These are phyloP conservation scores for Lentithecium fluviatile DNA, from an alignment of 495 filamentous ascomycete genomes.

Conservation along the genomic window DNA sequence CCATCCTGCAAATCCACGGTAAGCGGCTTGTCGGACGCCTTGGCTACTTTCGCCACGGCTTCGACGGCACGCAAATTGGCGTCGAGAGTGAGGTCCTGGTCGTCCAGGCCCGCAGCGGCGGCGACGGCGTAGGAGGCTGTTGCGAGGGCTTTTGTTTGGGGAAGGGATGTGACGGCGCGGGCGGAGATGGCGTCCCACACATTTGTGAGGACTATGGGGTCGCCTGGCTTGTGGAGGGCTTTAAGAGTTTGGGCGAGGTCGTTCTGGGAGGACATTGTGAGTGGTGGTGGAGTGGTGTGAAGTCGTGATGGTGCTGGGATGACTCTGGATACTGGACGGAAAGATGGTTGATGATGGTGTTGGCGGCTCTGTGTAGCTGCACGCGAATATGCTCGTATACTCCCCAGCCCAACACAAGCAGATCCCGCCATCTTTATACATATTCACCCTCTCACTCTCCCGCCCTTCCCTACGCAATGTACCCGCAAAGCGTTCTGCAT, in stretches of 20 bases:
- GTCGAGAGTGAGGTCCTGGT: constrained; percentile 47
- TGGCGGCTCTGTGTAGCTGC: too few species aligned
- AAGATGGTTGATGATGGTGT: too few species aligned
- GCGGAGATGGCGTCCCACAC: constrained; percentile 53
- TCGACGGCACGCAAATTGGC: constrained; percentile 40
- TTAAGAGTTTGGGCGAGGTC: constrained; percentile 41
- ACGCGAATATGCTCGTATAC: too few species aligned
- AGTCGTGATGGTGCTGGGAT: too few species aligned
- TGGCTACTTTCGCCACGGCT: constrained; percentile 12
- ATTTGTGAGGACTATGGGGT: constrained; percentile 55
- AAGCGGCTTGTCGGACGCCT: constrained; percentile 18
- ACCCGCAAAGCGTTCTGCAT: too few species aligned
- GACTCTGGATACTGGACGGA: too few species aligned
- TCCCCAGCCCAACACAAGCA: too few species aligned
- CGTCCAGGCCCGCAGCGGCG: constrained; percentile 43
- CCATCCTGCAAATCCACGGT: constrained; percentile 34
- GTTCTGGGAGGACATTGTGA: constrained; percentile 22
- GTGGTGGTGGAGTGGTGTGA: neutral
- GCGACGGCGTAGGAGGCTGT: constrained; percentile 56
- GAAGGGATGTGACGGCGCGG: constrained; percentile 45
- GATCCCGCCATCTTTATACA: too few species aligned
- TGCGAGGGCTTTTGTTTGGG: constrained; percentile 50
- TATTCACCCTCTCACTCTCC: too few species aligned
- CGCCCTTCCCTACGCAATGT: too few species aligned
- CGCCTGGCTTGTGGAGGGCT: constrained; percentile 50